phyloP scores from a whole-genome alignment of 2,329 filamentous ascomycete genomes.

The Hymenoscyphus salicellus region DNA sequence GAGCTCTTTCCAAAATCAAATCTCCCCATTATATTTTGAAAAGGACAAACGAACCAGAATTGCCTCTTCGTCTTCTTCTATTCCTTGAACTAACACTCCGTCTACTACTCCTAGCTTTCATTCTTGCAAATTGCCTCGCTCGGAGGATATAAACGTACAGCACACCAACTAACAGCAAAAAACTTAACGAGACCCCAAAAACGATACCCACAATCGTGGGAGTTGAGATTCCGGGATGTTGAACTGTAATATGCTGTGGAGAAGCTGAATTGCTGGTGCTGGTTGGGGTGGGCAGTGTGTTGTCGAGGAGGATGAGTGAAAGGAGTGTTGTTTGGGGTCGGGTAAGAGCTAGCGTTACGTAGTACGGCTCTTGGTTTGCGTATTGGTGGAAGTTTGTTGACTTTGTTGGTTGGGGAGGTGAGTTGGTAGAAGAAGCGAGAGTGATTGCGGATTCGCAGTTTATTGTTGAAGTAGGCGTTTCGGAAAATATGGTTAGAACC shows the following conservation, averaged over 20 bases:
- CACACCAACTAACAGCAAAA: constrained; percentile 18
- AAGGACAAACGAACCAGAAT: not conserved
- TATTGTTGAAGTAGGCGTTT: not conserved
- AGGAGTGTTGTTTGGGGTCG: constrained; percentile 15
- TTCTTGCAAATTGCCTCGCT: constrained; percentile 6
- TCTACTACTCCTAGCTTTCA: not conserved
- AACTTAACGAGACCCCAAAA: constrained; percentile 16
- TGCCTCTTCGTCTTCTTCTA: not conserved
- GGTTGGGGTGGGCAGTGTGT: constrained; percentile 3
- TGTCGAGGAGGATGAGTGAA: constrained; percentile 11
- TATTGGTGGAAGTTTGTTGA: not conserved
- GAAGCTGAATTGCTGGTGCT: not conserved
- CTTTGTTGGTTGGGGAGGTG: not conserved
- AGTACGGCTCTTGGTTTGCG: not conserved
- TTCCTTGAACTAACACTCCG: not conserved
- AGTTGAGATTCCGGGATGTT: constrained; percentile 13
- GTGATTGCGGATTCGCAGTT: not conserved
- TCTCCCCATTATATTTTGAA: not conserved
- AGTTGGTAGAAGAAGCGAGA: not conserved
- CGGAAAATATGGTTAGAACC: not conserved
- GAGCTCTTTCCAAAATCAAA: not conserved
- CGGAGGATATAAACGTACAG: constrained; percentile 24
- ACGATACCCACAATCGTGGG: constrained; percentile 23
- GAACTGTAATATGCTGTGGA: not conserved
- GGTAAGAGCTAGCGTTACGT: constrained; percentile 13